These are phyloP conservation scores for Aurifilum marmelostoma DNA, from an alignment of 2,329 filamentous ascomycete species.

Conservation along the genomic window DNA sequence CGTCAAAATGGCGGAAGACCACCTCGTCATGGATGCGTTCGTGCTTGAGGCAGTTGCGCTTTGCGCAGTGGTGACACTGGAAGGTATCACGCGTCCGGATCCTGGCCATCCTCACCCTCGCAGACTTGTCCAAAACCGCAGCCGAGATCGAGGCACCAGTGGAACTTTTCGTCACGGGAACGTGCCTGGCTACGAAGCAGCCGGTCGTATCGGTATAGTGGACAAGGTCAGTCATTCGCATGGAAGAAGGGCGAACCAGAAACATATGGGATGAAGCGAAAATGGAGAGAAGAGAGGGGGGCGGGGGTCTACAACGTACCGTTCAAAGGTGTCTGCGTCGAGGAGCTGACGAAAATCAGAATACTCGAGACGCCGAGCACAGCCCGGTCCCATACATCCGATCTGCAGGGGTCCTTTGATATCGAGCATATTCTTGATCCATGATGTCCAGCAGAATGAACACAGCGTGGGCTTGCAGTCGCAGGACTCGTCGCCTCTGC, in stretches of 20 bases:
- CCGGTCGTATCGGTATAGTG: conserved; percentile 7
- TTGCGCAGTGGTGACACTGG: neutral
- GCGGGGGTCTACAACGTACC: neutral
- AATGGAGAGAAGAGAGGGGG: too few species aligned
- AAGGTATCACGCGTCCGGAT: neutral
- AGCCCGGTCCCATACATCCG: neutral
- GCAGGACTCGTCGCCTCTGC: neutral
- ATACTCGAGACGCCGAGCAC: neutral
- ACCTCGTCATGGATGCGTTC: conserved; percentile 2
- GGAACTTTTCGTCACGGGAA: neutral
- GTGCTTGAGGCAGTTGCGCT: conserved; percentile 2
- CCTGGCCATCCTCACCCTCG: neutral
- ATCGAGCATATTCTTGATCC: conserved; percentile 6
- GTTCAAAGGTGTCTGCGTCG: neutral
- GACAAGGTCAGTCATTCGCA: neutral
- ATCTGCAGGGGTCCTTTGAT: conserved; percentile 6
- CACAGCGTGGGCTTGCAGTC: conserved; percentile 3
- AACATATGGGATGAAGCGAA: neutral
- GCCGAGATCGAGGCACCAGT: neutral
- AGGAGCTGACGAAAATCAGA: neutral
- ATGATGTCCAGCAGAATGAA: neutral
- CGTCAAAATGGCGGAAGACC: neutral
- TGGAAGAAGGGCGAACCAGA: neutral
- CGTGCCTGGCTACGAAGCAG: conserved; percentile 2
- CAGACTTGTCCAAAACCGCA: conserved; percentile 5